Conservation (phyloP, 2,329 filamentous ascomycete genomes). For the Dactylellina haptotyla region DNA sequence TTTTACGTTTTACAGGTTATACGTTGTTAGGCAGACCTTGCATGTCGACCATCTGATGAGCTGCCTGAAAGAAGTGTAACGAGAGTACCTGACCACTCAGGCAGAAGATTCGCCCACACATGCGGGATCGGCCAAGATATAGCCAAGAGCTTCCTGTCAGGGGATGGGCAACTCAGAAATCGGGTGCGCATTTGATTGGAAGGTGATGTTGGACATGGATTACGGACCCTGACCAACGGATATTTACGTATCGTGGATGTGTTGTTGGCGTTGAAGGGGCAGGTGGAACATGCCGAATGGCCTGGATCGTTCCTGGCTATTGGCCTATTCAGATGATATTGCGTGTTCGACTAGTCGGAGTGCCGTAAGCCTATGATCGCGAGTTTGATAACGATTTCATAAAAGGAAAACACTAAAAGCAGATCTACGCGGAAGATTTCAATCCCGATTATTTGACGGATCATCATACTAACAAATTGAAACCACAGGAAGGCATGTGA, state of each 20-base stretch:
- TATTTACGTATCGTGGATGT: slow-evolving; percentile 10
- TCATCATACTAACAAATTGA: no score
- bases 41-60: slow-evolving; percentile 33
- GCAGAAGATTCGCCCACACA: slow-evolving; percentile 41
- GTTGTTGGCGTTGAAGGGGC: slow-evolving; percentile 9
- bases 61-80: slow-evolving; percentile 47
- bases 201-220: slow-evolving; percentile 14
- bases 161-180: slow-evolving; percentile 12
- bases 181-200: slow-evolving; percentile 26
- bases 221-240: background rate
- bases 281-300: background rate
- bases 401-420: no score
- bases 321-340: background rate
- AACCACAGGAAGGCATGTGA: no score
- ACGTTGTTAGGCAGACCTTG: slow-evolving; percentile 37
- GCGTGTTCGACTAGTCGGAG: background rate
- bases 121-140: slow-evolving; percentile 28
- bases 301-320: background rate
- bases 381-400: no score
- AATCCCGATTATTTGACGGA: no score
- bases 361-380: background rate
- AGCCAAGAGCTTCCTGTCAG: slow-evolving; percentile 40
- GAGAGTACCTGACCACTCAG: slow-evolving; percentile 47
- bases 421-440: no score
- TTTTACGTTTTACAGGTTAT: background rate